Base-by-base conservation (phyloP, 305 asterid species). In the Fraxinus ornus region DNA sequence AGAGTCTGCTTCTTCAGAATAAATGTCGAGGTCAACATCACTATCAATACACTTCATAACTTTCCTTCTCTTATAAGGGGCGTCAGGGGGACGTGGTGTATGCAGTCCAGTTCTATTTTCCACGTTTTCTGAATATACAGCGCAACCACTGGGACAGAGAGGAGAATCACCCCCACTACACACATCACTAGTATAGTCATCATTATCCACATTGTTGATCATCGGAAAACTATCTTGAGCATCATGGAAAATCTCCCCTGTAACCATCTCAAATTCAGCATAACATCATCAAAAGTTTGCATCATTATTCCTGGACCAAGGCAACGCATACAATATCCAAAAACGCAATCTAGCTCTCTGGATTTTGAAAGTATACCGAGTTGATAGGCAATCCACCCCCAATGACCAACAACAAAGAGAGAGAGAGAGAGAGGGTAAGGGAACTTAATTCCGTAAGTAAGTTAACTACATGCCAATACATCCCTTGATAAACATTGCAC, bases 201-300 rank as follows among this genome's bases (percentile, higher is more conserved):
- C 57, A 47, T 47, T 47, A 22, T 87, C 87, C 33, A 37, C 79
- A 76, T 80, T 83, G 36, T 64, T 74, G 41, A 78, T 75, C 49
- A n/a, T 66, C 36, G 83, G 84, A 75, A 92, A 85, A 49, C 74
- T 77, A 83, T 89, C 94, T 79, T 81, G 88, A 37, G 97, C 90
- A 83, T 92, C 98, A 80, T 88, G 84, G 89, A 89, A 94, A 80
- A 84, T 89, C 49, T 91, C 91, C 68, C 93, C 98, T 92, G 92
- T 80, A 85, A 82, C 32, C 81, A 24, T 55, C 81, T 78, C 82
- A 87, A 80, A 83, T 9, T 66, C 71, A 83, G 82, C 47, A 33
- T 22, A 33, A 60, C 19, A 41, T 17, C 77, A 52, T 71, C 75
- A 80, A 84, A 75, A 70, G 52, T 68, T 41, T n/a, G 36, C 15